phyloP scores from a whole-genome alignment of 2,329 filamentous ascomycete genomes.

The Penicillium sp. region DNA sequence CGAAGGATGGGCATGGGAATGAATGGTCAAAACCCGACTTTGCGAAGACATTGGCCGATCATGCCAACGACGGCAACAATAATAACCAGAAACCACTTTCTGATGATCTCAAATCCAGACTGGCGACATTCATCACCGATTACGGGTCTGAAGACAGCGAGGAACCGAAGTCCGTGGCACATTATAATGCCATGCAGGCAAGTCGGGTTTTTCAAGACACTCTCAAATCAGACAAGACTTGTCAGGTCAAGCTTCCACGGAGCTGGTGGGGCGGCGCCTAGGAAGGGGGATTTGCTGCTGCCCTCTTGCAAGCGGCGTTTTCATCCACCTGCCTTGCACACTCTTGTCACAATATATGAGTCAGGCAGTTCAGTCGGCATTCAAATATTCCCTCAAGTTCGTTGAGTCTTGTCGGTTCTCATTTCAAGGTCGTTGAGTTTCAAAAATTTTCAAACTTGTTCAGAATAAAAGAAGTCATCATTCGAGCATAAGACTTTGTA shows the following conservation, averaged over 20 bases:
- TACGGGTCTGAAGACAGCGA: neutral
- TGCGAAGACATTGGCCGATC: neutral
- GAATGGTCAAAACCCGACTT: neutral
- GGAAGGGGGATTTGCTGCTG: no score
- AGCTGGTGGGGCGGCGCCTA: neutral
- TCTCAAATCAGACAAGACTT: neutral
- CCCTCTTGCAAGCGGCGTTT: no score
- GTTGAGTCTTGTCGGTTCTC: no score
- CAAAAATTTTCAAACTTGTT: no score
- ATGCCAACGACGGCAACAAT: neutral
- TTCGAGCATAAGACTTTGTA: no score
- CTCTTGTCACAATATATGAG: no score
- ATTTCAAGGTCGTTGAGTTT: no score
- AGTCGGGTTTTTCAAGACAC: neutral
- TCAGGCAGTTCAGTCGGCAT: no score
- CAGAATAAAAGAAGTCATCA: no score
- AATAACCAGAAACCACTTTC: neutral
- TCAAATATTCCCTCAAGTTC: no score
- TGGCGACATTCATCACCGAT: neutral
- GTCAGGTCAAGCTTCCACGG: neutral
- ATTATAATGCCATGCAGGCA: neutral
- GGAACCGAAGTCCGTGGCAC: neutral
- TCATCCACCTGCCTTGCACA: no score
- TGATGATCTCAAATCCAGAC: neutral
- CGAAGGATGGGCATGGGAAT: neutral